Base-by-base conservation (phyloP, 2,329 filamentous ascomycete species). In the Spiromastix sp. region DNA sequence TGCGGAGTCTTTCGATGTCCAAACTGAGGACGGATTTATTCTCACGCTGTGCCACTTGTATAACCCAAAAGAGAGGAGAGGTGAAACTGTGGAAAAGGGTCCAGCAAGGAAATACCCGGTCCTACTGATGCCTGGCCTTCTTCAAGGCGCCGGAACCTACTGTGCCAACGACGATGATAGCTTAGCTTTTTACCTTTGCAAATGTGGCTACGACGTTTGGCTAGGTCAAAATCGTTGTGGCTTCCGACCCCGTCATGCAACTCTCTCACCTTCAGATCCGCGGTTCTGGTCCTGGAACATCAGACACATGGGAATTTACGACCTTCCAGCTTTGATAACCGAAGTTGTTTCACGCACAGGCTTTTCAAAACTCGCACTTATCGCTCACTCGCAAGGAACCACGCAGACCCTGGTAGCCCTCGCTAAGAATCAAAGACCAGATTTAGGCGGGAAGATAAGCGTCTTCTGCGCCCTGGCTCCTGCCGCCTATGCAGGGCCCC, bases 261-360 rank as follows among this genome's bases (percentile, higher is more conserved):
- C 79, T 15, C 71, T 95, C 25, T 61, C 74, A 2, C 77, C 81
- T 45, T 64, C 65, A 3, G 89, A 96, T 51, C 87, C 89, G 2
- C 74, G 86, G 19, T 93, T 95, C 84, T 95, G 89, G 89, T 77
- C 79, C 26, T 96, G 89, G 89, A 93, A 93, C 46, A 93, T 95
- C 37, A 76, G 84, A 0, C 85, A 94, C 51, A 93, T 95, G 82
- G 89, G 86, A 3, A 79, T 87, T 1, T 76, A 93, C 52, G 89
- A 96, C 53, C 70, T 96, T 2, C 72, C 87, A 0, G 86, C 87
- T 0, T 69, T 95, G 21, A 72, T 82, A 1, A 84, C 81, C 0
- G 77, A 84, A 4, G 84, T 95, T 1, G 68, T 94, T 2, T 71
- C 70, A 25, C 81, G 93, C 60, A 95, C 87, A 0, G 79, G 81